Base-by-base conservation (phyloP, 2,329 filamentous ascomycete species). In the Penicillium sp. region DNA sequence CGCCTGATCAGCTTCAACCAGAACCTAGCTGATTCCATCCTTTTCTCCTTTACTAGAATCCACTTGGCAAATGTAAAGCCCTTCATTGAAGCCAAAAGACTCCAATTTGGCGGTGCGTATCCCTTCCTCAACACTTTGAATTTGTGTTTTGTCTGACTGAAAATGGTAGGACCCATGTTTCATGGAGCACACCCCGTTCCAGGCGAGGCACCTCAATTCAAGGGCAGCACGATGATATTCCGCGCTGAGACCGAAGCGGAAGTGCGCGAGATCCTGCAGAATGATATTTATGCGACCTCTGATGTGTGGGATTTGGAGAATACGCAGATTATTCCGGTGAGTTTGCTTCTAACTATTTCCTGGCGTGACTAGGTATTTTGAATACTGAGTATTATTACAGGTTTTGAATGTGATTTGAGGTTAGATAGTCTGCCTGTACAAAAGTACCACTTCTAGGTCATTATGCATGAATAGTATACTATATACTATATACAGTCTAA, bases 241-340 rank as follows among this genome's bases (percentile, higher is more conserved):
- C 71, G 82, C 28, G 90, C 88, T 7, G 81, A 83, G 60, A 85
- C 81, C 8, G 84, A 81, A 64, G 87, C 91, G 61, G 87, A 91
- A 69, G 83, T 90, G 2, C 69, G 87, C 42, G 81, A 87, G 64
- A 67, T 81, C 52, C 70, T 96, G 47, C 83, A 82, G 71, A 79
- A 83, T 49, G 91, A 96, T 74, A 77, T 91, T 9, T 96, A 96
- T 74, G 78, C 80, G 9, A 80, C 75, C 59, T 79, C 73, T 45
- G 89, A 86, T 0, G 91, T 95, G 8, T 96, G 91, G 91, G 90
- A 96, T 77, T 68, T 88, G 58, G 82, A 86, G 35, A 88, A 88
- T 65, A 83, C 70, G 61, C 65, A 75, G 65, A 71, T 78, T 57
- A 71, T 70, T 64, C 67, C 68, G 57, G 71, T 73, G 64, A 55